Evolutionary conservation across 805 yeast genomes (phyloP), one percentile per base, ranked within the genome.

Genomic region (Pichia nanzhaoensis): DNA sequence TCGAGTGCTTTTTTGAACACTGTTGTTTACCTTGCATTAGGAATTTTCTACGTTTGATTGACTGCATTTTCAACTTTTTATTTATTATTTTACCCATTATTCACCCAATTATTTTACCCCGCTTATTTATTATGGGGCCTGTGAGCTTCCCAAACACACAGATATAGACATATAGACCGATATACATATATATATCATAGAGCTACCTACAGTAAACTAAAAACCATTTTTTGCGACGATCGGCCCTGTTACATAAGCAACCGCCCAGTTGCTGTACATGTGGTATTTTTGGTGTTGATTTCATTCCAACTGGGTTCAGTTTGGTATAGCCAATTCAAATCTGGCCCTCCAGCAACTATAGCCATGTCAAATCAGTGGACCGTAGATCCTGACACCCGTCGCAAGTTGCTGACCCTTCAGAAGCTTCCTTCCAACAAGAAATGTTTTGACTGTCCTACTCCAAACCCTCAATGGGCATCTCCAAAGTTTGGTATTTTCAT

Each of bases 401-500:
- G 96, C 60, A 80, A 83, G 61, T 71, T 86, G 34, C 58, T 79
- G 54, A 80, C 80, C 36, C 68, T 91, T 49, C 98, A 91, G 60
- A 88, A 88, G 61, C 70, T 71, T 39, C 95, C 91, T 22, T 82
- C 71, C 13, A 88, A 89, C 70, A 88, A 84, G 68, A 82, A 78
- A 63, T 93, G 99, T 66, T 84, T 88, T 64, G 99, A 93, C 64
- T 93, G 99, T 66, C 74, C 70, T 33, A 95, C 97, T 1, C 96
- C 95, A 48, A 91, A 90, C 62, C 99, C 99, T 9, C 99, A 93
- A 65, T 93, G 99, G 99, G 97, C 98, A 2, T 88, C 96, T 13
- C 98, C 98, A 32, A 93, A 93, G 65, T 89, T 91, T 67, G 99
- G 99, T 49, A 85, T 93, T 49, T 93, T 90, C 66, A 91, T 93